Percentiles rank a stretch among this genome's conserved stretches.
These are phyloP conservation scores for Beauveria scarabaeidicola DNA, from an alignment of 2,329 filamentous ascomycete species.

Conservation along the genomic window DNA sequence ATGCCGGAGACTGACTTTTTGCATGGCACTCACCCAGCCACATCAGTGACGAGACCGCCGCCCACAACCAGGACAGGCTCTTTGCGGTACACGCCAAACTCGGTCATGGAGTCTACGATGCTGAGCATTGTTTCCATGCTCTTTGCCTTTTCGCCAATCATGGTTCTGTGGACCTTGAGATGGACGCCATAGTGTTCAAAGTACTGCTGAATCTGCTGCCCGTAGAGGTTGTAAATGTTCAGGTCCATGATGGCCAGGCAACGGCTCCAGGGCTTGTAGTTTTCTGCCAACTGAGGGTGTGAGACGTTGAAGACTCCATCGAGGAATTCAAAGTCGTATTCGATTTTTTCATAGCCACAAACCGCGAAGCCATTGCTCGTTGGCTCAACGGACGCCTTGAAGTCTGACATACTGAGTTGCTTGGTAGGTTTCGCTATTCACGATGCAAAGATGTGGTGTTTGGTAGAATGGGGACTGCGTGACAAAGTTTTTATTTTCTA, in stretches of 20 bases:
- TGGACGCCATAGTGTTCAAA: conserved; percentile 56
- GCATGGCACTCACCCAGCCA: conserved; percentile 54
- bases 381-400: conserved; percentile 53
- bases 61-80: conserved; percentile 59
- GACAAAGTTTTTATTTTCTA: neutral
- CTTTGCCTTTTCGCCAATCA: conserved; percentile 69
- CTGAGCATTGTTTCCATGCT: conserved; percentile 59
- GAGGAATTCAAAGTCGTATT: conserved; percentile 67
- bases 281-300: conserved; percentile 54
- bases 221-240: conserved; percentile 63
- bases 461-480: neutral
- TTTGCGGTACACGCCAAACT: conserved; percentile 63
- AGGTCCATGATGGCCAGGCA: conserved; percentile 61
- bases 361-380: conserved; percentile 60
- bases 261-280: conserved; percentile 57
- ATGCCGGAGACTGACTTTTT: conserved; percentile 13
- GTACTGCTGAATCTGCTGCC: conserved; percentile 56
- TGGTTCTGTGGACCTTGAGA: conserved; percentile 61
- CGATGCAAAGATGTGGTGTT: neutral
- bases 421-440: neutral
- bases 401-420: conserved; percentile 6
- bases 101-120: conserved; percentile 66
- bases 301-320: conserved; percentile 56
- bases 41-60: conserved; percentile 63
- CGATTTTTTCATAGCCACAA: conserved; percentile 66